These are phyloP conservation scores for Asclepias syriaca DNA, from an alignment of 257 asterid species.

Conservation along the genomic window DNA sequence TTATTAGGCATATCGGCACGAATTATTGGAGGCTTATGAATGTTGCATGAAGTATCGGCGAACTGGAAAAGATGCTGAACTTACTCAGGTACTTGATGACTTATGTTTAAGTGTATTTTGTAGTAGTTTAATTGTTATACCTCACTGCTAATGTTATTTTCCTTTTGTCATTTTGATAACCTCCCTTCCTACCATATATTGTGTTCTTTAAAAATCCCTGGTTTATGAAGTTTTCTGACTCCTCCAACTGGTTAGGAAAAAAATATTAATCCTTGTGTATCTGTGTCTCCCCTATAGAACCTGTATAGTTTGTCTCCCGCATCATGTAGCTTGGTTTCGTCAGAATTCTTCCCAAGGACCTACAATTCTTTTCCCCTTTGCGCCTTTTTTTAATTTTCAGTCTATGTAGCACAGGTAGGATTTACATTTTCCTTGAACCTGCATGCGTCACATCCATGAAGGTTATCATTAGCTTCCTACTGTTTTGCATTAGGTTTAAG, in stretches of 20 bases:
- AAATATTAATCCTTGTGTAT: neutral
- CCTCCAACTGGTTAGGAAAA: neutral
- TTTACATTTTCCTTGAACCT: neutral
- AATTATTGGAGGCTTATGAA: conserved; percentile 84
- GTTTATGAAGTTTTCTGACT: neutral
- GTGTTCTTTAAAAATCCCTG: neutral
- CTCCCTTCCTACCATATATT: neutral
- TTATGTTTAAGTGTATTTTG: neutral
- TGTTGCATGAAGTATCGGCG: conserved; percentile 82
- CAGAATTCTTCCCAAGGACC: neutral
- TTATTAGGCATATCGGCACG: conserved; percentile 73
- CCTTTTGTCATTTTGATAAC: neutral
- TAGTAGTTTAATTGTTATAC: neutral
- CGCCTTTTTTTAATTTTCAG: neutral
- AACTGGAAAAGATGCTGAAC: conserved; percentile 91
- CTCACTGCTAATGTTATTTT: neutral
- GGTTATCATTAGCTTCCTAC: neutral
- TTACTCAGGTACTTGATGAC: conserved; percentile 67
- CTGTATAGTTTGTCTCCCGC: neutral
- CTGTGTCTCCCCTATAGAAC: neutral
- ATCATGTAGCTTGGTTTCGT: neutral
- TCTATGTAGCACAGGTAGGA: neutral
- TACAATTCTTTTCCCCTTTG: too few relatives aligned
- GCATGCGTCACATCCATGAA: neutral
- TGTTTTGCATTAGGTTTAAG: neutral